Evolutionary conservation across 176 grass and related monocot genomes (phyloP), one percentile per base, ranked within the genome.

Genomic region (Cenchrus americanus): DNA sequence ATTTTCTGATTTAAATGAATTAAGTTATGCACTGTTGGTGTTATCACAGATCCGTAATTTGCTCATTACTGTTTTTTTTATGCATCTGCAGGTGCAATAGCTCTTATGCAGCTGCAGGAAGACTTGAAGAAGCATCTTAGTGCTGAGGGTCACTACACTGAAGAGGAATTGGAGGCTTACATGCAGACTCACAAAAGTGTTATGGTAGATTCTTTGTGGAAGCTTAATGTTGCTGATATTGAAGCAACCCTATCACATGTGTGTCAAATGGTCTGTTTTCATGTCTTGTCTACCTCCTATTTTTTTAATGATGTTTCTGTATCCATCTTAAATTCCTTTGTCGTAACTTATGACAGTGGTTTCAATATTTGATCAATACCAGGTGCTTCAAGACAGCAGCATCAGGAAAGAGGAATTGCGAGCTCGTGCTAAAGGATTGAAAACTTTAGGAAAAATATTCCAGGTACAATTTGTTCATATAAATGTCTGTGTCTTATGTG

Each of bases 141-240:
- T 75, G 13, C 80, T 64, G 96, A 98, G 52, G 76, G 85, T 26
- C 63, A 93, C 61, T 95, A 90, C 73, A 95, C 72, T 1, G 93
- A 98, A 60, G 91, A 95, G 80, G 26, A 96, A 88, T 83, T 98
- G 66, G 96, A 98, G 53, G 87, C 81, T 8, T 98, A 94, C 77
- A 90, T 94, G 89, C 44, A 87, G 78, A 88, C 62, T 37, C 89
- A 99, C 60, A 94, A 94, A 80, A 86, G 73, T 48, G 54, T 96
- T 80, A 96, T 99, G 97, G 84, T 94, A 10, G 93, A 99, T 87
- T 99, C 93, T 10, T 87, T 99, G 30, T 99, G 97, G 91, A 99
- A 99, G 60, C 91, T 99, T 87, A 99, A 99, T 86, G 97, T 96
- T 84, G 93, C 91, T 76, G 97, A 99, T 86, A 99, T 99, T 81